phyloP scores from a whole-genome alignment of 768 basidiomycete species.

The Pulveroboletus sp. region DNA sequence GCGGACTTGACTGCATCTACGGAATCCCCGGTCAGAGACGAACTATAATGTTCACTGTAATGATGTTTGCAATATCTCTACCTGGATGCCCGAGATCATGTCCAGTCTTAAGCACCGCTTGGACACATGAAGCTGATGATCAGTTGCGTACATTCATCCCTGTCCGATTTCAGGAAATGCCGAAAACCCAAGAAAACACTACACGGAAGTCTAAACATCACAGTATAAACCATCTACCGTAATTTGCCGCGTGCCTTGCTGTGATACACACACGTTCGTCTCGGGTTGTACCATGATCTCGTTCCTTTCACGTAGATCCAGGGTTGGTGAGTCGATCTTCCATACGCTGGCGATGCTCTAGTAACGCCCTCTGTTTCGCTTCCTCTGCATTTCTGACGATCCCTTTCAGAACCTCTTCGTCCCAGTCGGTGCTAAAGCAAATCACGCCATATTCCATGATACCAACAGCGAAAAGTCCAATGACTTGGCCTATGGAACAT shows the following conservation, averaged over 20 bases:
- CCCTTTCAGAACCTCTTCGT: constrained; percentile 40
- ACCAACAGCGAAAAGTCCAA: constrained; percentile 69
- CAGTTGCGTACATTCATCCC: neutral
- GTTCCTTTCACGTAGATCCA: neutral
- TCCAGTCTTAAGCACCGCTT: neutral
- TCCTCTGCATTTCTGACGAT: constrained; percentile 33
- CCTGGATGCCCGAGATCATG: neutral
- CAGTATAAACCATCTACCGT: neutral
- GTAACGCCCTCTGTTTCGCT: constrained; percentile 26
- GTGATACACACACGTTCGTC: neutral
- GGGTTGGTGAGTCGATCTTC: constrained; percentile 10
- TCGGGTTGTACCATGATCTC: neutral
- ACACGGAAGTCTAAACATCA: neutral
- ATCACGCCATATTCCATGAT: constrained; percentile 62
- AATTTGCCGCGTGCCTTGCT: neutral
- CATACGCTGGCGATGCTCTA: constrained; percentile 18
- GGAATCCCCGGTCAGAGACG: constrained; percentile 33
- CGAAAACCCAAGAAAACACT: neutral
- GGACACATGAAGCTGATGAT: neutral
- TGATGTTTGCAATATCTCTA: neutral
- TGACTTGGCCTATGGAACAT: constrained; percentile 53
- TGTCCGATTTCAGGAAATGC: neutral
- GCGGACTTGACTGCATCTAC: constrained; percentile 41
- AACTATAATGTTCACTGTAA: constrained; percentile 19
- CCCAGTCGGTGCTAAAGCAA: constrained; percentile 48